Evolutionary conservation across 2,329 filamentous ascomycete species (phyloP).

Genomic region (Lanzia echinophila): DNA sequence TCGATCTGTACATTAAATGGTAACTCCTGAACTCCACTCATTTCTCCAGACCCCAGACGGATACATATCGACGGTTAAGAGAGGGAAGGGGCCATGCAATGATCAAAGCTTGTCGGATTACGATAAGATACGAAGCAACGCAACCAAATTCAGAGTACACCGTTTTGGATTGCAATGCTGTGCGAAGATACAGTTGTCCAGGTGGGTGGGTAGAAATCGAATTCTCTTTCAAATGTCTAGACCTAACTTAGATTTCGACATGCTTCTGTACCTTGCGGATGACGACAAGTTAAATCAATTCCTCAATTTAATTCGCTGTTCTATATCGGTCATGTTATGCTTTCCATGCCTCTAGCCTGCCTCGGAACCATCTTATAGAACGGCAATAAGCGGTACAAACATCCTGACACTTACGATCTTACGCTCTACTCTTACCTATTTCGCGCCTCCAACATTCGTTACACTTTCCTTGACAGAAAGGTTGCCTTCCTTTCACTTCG

Average conservation of each 20-base stretch:
- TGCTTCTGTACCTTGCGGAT: conserved; percentile 3
- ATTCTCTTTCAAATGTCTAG: neutral
- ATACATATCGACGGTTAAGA: conserved; percentile 2
- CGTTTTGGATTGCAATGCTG: neutral
- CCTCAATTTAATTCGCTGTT: neutral
- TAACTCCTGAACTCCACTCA: neutral
- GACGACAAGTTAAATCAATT: neutral
- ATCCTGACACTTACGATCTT: neutral
- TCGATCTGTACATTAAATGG: neutral
- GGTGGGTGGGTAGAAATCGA: neutral
- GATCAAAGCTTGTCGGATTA: conserved; percentile 6
- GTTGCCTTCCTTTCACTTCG: conserved; percentile 2
- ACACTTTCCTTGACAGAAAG: neutral
- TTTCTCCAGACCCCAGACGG: conserved; percentile 10
- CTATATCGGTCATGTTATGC: neutral
- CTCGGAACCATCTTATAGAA: neutral
- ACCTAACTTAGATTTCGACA: neutral
- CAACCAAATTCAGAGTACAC: neutral
- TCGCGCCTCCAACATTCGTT: conserved; percentile 3
- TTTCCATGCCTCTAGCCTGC: neutral
- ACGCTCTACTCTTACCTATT: neutral
- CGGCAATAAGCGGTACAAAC: neutral
- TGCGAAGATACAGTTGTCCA: conserved; percentile 1
- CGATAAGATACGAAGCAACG: neutral
- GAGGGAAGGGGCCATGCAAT: neutral